A percentile compares a stretch with the other conserved stretches of the same genome.
phyloP scores from a whole-genome alignment of 192 early-diverging fungal species.

The Coemansia nantahalensis region DNA sequence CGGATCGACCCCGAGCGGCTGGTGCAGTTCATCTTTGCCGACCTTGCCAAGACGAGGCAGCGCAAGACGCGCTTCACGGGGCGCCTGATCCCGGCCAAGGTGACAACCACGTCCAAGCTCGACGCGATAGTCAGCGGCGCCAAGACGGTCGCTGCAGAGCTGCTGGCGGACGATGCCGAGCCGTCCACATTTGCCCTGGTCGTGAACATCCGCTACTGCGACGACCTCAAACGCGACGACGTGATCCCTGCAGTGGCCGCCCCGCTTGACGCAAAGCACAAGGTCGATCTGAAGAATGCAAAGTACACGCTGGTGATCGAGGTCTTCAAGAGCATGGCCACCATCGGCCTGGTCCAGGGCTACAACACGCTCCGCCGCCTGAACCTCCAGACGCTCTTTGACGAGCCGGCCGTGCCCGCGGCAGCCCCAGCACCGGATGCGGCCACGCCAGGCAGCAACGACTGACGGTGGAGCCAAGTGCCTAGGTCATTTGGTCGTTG shows the following conservation, averaged over 20 bases:
- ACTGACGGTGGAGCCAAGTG: no score
- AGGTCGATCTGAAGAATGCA: slow-evolving; percentile 50
- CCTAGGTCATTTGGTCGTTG: no score
- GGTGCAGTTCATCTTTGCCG: slow-evolving; percentile 47
- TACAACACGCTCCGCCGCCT: slow-evolving; percentile 40
- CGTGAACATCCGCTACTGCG: slow-evolving; percentile 52
- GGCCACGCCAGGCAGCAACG: no score
- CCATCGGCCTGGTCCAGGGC: slow-evolving; percentile 43
- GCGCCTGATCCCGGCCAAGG: slow-evolving; percentile 43
- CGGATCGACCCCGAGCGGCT: slow-evolving; percentile 43
- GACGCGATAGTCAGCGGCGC: slow-evolving; percentile 45
- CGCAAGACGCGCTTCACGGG: slow-evolving; percentile 45
- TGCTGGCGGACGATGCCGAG: slow-evolving; percentile 47
- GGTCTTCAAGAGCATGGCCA: slow-evolving; percentile 51
- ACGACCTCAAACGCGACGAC: slow-evolving; percentile 44
- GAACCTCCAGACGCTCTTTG: slow-evolving; percentile 50
- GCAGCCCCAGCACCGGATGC: not conserved
- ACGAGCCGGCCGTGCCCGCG: no score
- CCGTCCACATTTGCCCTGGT: slow-evolving; percentile 51
- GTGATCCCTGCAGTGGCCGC: slow-evolving; percentile 50
- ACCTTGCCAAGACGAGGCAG: slow-evolving; percentile 38
- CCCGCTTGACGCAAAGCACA: slow-evolving; percentile 50
- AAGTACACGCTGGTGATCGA: slow-evolving; percentile 50
- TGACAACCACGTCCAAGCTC: slow-evolving; percentile 43
- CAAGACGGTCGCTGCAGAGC: slow-evolving; percentile 20